Evolutionary conservation across 73 alveolate genomes (phyloP), one percentile per base, ranked within the genome.

Genomic region (Paramecium caudatum): DNA sequence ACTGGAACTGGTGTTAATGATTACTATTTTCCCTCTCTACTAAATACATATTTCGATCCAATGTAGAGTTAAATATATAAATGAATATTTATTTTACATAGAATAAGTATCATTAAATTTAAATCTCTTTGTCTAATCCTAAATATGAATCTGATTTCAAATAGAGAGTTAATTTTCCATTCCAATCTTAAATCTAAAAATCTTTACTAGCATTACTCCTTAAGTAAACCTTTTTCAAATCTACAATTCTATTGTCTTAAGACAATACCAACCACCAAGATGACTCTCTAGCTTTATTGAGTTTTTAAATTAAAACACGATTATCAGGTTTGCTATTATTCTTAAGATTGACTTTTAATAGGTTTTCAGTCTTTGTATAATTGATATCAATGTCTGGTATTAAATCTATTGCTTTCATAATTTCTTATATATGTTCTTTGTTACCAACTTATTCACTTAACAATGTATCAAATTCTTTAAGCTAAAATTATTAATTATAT

Each of bases 241-340:
- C 55, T 30, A 62, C 78, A 23, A 86, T 48, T 27, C 55, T 45
- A 15, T 78, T 90, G 19, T 86, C 87, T 43, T 61, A 49, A 62
- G 81, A 68, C 36, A 86, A 43, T 1, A 86, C 37, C 16, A 86
- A 4, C 93, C 93, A 86, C 93, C 93, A 86, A 9, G 87, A 86
- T 9, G 93, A 87, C 36, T 86, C 93, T 78, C 68, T 55, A 17
- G 10, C n/a, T 36, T 85, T 61, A 21, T 15, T 47, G 21, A 37
- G 49, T 5, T 10, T 19, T 30, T 16, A 43, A 5, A 86, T 62
- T n/a, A 17, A 48, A 33, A 84, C 82, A 15, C 21, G 6, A 13
- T 36, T 10, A 13, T 86, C 80, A 13, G 21, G 55, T 12, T 16
- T 21, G 25, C 37, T 34, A 9, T 34, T 25, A 5, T 86, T 43